Evolutionary conservation across 208 protist species (phyloP).

Genomic region (Herpetomonas samuelpessoai): DNA sequence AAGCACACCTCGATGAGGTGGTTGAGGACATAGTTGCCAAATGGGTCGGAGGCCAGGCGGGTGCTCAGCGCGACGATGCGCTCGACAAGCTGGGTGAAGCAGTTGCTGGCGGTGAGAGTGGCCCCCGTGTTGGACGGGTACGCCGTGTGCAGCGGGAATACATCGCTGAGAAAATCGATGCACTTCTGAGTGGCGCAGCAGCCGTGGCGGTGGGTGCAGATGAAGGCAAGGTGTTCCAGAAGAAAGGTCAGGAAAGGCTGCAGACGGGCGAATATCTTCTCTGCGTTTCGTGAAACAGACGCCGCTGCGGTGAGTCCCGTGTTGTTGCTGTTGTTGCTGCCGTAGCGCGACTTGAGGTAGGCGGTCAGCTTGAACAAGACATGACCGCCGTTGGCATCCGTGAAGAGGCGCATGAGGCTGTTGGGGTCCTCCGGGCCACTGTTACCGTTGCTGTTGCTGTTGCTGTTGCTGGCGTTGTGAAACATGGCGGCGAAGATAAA

Average conservation of each 20-base stretch:
- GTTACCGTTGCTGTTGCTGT: too few species aligned
- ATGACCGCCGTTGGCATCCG: conserved; percentile 96
- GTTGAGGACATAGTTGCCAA: conserved; percentile 97
- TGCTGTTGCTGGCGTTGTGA: too few species aligned
- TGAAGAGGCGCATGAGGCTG: conserved; percentile 86
- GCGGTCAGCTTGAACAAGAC: conserved; percentile 88
- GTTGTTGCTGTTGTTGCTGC: background rate
- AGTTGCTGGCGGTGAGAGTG: conserved; percentile 10
- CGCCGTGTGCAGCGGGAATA: conserved; percentile 3
- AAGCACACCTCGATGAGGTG: conserved; percentile 84
- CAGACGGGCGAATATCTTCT: conserved; percentile 54
- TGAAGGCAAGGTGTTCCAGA: conserved; percentile 42
- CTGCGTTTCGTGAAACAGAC: conserved; percentile 6
- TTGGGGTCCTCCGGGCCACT: too few species aligned
- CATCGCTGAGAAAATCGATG: conserved; percentile 72
- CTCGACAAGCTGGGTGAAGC: conserved; percentile 36
- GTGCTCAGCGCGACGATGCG: conserved; percentile 62
- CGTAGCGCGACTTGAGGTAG: conserved; percentile 35
- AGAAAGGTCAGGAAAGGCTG: conserved; percentile 41
- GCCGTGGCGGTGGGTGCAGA: conserved; percentile 55
- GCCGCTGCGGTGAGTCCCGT: background rate
- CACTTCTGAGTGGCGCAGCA: conserved; percentile 95
- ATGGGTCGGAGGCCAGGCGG: conserved; percentile 88
- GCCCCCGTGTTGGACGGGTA: too few species aligned
- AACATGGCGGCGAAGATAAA: conserved; percentile 44